These are phyloP conservation scores for Phytophthora pluvialis DNA, from an alignment of 352 stramenopile genomes.

Conservation along the genomic window DNA sequence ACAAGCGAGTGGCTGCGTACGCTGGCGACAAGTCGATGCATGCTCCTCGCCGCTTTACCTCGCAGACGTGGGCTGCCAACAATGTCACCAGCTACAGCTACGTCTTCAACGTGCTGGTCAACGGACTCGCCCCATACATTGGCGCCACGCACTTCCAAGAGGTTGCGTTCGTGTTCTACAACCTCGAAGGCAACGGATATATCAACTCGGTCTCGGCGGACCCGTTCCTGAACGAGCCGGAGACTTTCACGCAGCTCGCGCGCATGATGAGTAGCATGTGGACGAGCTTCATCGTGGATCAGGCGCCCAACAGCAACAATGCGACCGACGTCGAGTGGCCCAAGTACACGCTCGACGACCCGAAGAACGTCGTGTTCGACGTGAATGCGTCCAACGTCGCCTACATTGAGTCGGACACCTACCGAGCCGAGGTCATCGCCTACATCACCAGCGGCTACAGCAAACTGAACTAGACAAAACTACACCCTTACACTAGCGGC, in stretches of 20 bases:
- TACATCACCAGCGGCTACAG: slow-evolving; percentile 7
- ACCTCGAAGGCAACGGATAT: slow-evolving; percentile 31
- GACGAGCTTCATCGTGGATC: slow-evolving; percentile 36
- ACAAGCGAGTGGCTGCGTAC: slow-evolving; percentile 29
- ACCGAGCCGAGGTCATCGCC: slow-evolving; percentile 29
- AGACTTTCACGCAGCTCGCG: slow-evolving; percentile 22
- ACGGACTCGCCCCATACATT: slow-evolving; percentile 11
- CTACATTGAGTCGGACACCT: slow-evolving; percentile 32
- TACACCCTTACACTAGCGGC: no score
- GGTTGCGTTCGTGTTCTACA: slow-evolving; percentile 41
- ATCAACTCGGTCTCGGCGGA: slow-evolving; percentile 25
- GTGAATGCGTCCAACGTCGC: slow-evolving; percentile 16
- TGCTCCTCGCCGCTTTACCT: slow-evolving; percentile 24
- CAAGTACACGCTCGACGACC: slow-evolving; percentile 22
- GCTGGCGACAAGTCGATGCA: slow-evolving; percentile 26
- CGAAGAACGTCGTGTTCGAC: slow-evolving; percentile 37
- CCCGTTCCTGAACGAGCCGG: slow-evolving; percentile 32
- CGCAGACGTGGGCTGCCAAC: slow-evolving; percentile 31
- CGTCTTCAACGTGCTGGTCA: slow-evolving; percentile 30
- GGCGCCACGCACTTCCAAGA: slow-evolving; percentile 37
- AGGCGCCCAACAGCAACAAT: slow-evolving; percentile 22
- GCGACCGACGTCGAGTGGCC: slow-evolving; percentile 30
- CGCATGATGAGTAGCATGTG: slow-evolving; percentile 38
- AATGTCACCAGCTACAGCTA: slow-evolving; percentile 35
- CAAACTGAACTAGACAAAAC: no score